These are phyloP conservation scores for Cyberlindnera samutprakarnensis DNA, from an alignment of 805 yeast species.

Conservation along the genomic window DNA sequence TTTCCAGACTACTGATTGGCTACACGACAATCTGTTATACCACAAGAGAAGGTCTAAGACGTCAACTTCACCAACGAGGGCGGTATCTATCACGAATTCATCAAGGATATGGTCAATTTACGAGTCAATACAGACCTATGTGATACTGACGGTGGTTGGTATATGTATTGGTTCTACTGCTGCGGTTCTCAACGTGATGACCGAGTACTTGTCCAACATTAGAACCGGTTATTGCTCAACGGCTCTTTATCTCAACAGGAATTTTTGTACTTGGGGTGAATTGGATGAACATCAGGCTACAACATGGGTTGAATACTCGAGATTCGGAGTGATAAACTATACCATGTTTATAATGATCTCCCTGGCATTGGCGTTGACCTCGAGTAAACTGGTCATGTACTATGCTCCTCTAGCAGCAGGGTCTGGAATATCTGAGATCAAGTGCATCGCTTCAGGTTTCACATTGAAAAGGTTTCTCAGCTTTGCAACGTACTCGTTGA, in stretches of 20 bases:
- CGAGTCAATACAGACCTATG: conserved; percentile 39
- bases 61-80: too few species aligned
- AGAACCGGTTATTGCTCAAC: conserved; percentile 71
- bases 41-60: conserved; percentile 24
- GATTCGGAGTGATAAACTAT: conserved; percentile 39
- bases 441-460: conserved; percentile 90
- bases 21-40: conserved; percentile 48
- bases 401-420: conserved; percentile 94
- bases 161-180: conserved; percentile 75
- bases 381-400: conserved; percentile 60
- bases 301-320: conserved; percentile 66
- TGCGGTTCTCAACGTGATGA: conserved; percentile 68
- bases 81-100: too few species aligned
- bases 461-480: conserved; percentile 70
- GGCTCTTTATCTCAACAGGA: conserved; percentile 60
- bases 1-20: conserved; percentile 66
- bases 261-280: conserved; percentile 78
- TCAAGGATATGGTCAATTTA: conserved; percentile 9
- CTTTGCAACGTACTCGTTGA: conserved; percentile 62
- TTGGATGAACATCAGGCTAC: conserved; percentile 40
- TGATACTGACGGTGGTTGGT: conserved; percentile 72
- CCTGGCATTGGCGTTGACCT: conserved; percentile 48
- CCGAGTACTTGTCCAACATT: conserved; percentile 79
- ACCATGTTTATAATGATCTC: conserved; percentile 52
- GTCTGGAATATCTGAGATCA: conserved; percentile 94